Conservation (phyloP, 176 grass and related monocot species). For the Oryza officinalis region DNA sequence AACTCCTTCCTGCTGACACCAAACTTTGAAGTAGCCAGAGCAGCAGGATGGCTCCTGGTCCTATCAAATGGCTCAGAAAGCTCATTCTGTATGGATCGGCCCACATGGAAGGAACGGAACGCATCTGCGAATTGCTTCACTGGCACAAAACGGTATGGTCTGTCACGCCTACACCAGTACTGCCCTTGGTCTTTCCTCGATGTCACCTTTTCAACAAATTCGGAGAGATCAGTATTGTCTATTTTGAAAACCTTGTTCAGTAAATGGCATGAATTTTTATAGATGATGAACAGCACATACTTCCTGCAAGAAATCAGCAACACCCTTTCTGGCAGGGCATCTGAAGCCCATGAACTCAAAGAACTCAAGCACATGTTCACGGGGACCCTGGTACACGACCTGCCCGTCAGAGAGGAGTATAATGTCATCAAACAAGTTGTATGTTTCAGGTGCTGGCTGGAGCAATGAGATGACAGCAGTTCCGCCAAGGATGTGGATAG, state of each 20-base stretch:
- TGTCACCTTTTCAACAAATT: conserved; percentile 65
- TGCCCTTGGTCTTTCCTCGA: conserved; percentile 94
- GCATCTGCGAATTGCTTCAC: conserved; percentile 83
- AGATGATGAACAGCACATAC: conserved; percentile 49
- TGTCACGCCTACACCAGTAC: conserved; percentile 68
- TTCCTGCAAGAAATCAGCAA: conserved; percentile 92
- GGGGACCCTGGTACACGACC: conserved; percentile 84
- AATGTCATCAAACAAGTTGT: conserved; percentile 91
- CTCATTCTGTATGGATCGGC: conserved; percentile 51
- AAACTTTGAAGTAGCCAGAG: conserved; percentile 73
- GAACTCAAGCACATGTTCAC: conserved; percentile 81
- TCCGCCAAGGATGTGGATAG: conserved; percentile 78
- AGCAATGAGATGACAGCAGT: conserved; percentile 89
- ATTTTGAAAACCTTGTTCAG: conserved; percentile 20
- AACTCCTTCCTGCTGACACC: conserved; percentile 68
- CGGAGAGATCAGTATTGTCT: conserved; percentile 31
- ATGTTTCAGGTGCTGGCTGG: conserved; percentile 94
- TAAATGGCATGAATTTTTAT: conserved; percentile 11
- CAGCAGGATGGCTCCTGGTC: conserved; percentile 71
- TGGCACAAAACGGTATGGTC: conserved; percentile 64
- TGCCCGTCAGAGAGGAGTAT: conserved; percentile 88
- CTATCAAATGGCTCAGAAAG: conserved; percentile 78
- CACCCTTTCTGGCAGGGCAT: conserved; percentile 85
- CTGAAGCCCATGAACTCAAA: conserved; percentile 85
- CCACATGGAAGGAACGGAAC: conserved; percentile 76